These are phyloP conservation scores for Phanerodontia chrysosporium DNA, from an alignment of 768 basidiomycete species.

Conservation along the genomic window DNA sequence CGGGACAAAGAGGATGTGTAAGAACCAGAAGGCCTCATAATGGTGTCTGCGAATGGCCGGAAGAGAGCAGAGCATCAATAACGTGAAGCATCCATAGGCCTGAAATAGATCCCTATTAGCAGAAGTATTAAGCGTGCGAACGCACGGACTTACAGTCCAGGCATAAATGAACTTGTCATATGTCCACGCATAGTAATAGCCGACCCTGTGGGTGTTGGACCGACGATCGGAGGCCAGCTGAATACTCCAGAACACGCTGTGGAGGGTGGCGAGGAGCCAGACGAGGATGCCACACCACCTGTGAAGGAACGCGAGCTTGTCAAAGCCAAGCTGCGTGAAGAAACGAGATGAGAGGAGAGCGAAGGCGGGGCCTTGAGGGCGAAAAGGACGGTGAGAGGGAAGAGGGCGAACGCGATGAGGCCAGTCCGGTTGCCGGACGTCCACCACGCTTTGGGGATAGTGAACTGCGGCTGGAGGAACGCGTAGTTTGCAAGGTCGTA, in stretches of 20 bases:
- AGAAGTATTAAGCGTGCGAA: neutral
- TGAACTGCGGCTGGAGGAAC: conserved; percentile 47
- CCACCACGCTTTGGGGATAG: conserved; percentile 69
- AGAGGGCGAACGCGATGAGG: conserved; percentile 64
- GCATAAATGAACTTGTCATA: conserved; percentile 63
- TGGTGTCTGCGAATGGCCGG: conserved; percentile 45
- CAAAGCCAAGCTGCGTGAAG: conserved; percentile 63
- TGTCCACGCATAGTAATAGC: conserved; percentile 49
- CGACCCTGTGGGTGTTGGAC: conserved; percentile 35
- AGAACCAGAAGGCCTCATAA: conserved; percentile 63
- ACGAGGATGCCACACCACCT: conserved; percentile 68
- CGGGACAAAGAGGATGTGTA: conserved; percentile 62
- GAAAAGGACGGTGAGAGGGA: conserved; percentile 66
- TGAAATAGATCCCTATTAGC: conserved; percentile 23
- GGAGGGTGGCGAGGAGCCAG: conserved; percentile 57
- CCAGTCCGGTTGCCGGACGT: conserved; percentile 64
- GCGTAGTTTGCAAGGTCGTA: conserved; percentile 25
- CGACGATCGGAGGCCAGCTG: conserved; percentile 54
- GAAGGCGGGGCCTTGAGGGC: conserved; percentile 67
- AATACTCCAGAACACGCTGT: conserved; percentile 66
- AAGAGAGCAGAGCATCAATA: conserved; percentile 49
- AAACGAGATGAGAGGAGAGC: conserved; percentile 64
- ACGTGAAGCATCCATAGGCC: conserved; percentile 54
- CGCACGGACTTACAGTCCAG: conserved; percentile 39
- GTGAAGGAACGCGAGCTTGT: conserved; percentile 71